Percentiles rank a stretch among this genome's conserved stretches.
phyloP scores from a whole-genome alignment of 2,329 filamentous ascomycete species.

The Neopestalotiopsis clavispora region DNA sequence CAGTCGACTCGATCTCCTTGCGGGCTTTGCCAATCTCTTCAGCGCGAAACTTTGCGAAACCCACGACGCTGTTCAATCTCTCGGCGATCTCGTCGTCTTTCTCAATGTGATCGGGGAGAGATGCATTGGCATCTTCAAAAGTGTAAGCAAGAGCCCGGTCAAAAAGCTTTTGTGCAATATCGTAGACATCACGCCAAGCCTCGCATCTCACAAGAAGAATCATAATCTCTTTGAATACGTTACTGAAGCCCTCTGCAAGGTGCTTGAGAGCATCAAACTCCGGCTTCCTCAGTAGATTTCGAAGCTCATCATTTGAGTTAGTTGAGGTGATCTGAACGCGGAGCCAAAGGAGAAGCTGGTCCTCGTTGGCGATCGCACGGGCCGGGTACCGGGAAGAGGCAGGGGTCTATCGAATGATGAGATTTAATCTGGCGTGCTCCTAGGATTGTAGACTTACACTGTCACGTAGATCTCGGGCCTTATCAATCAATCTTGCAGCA shows the following conservation, averaged over 20 bases:
- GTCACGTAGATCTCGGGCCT: slow-evolving; percentile 16
- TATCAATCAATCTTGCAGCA: slow-evolving; percentile 12
- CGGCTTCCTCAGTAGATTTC: slow-evolving; percentile 26
- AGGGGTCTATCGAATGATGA: slow-evolving; percentile 18
- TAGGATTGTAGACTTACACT: slow-evolving; percentile 2
- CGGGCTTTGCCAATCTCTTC: neutral
- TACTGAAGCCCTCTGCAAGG: slow-evolving; percentile 25
- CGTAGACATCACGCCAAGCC: slow-evolving; percentile 27
- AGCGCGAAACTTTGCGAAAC: neutral
- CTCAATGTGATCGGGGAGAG: slow-evolving; percentile 1
- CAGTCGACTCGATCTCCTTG: slow-evolving; percentile 2
- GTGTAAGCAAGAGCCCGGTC: slow-evolving; percentile 26
- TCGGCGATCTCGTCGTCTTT: slow-evolving; percentile 4
- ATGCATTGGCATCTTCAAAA: slow-evolving; percentile 15
- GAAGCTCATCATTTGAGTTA: neutral
- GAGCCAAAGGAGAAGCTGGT: slow-evolving; percentile 31
- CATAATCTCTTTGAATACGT: slow-evolving; percentile 25
- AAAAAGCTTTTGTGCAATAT: slow-evolving; percentile 24
- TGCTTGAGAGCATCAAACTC: slow-evolving; percentile 23
- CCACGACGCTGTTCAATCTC: neutral
- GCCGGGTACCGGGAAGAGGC: slow-evolving; percentile 8
- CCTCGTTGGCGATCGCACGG: slow-evolving; percentile 22
- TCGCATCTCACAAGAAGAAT: slow-evolving; percentile 21
- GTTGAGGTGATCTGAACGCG: slow-evolving; percentile 24
- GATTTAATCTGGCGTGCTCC: neutral